These are phyloP conservation scores for Zymoseptoria crescenta DNA, from an alignment of 2,329 filamentous ascomycete genomes.

Conservation along the genomic window DNA sequence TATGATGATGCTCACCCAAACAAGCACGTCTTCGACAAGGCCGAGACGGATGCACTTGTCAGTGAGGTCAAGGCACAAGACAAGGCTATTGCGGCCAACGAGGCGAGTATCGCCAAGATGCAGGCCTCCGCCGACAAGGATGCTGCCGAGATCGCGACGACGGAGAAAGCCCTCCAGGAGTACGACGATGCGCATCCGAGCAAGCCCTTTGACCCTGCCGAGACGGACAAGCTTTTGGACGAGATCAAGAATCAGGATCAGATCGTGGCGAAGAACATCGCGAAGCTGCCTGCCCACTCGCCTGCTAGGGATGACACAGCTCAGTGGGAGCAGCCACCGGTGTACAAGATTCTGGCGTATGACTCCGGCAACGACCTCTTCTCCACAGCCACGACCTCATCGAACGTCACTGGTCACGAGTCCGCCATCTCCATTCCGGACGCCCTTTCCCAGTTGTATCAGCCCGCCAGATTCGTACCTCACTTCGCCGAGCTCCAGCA, in stretches of 20 bases:
- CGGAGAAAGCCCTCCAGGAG: not conserved
- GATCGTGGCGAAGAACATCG: not conserved
- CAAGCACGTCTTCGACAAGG: not conserved
- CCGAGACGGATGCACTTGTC: not conserved
- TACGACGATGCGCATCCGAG: not conserved
- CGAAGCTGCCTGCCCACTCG: not conserved
- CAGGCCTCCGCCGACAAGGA: not conserved
- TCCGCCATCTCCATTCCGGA: constrained; percentile 51
- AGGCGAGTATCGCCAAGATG: not conserved
- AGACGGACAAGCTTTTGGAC: not conserved
- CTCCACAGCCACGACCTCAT: constrained; percentile 50
- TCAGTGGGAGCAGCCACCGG: constrained; percentile 27
- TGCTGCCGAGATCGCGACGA: not conserved
- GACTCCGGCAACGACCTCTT: constrained; percentile 52
- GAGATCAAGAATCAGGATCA: not conserved
- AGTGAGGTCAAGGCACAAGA: not conserved
- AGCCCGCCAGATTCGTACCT: constrained; percentile 58
- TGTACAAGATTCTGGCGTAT: constrained; percentile 62
- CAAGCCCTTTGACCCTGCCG: not conserved
- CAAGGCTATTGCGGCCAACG: not conserved
- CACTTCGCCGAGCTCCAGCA: constrained; percentile 52
- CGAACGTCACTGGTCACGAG: constrained; percentile 45
- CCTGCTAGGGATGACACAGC: not conserved
- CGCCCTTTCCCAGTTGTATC: constrained; percentile 52
- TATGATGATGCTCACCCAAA: not conserved